These are phyloP conservation scores for Fraxinus nigra DNA, from an alignment of 305 asterid genomes.

Conservation along the genomic window DNA sequence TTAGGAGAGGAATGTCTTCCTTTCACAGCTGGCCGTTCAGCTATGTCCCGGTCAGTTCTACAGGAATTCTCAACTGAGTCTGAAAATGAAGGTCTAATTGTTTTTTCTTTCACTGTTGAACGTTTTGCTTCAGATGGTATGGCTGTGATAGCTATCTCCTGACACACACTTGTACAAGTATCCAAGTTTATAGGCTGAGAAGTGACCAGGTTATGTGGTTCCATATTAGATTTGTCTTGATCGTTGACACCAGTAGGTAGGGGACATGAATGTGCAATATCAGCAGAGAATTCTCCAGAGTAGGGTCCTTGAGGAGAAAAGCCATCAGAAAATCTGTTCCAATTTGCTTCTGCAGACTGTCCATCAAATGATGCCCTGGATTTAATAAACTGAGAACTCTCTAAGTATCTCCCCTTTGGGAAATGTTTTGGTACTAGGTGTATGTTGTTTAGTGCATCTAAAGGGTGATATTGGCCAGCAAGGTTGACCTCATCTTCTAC, in stretches of 20 bases:
- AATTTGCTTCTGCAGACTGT: slow-evolving; percentile 35
- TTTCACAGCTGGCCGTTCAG: slow-evolving; percentile 34
- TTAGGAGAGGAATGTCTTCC: slow-evolving; percentile 68
- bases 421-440: slow-evolving; percentile 37
- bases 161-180: neutral
- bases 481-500: slow-evolving; percentile 23
- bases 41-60: slow-evolving; percentile 28
- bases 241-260: slow-evolving; percentile 37
- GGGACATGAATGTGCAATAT: slow-evolving; percentile 58
- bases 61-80: slow-evolving; percentile 26
- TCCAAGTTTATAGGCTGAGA: slow-evolving; percentile 23
- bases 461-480: slow-evolving; percentile 31
- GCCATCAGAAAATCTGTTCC: slow-evolving; percentile 43
- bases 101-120: neutral
- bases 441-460: slow-evolving; percentile 36
- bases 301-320: slow-evolving; percentile 44
- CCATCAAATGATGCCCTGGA: slow-evolving; percentile 31
- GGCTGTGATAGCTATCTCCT: slow-evolving; percentile 23
- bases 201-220: slow-evolving; percentile 24
- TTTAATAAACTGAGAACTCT: slow-evolving; percentile 1
- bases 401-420: neutral
- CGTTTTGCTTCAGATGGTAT: slow-evolving; percentile 32
- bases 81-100: slow-evolving; percentile 8
- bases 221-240: slow-evolving; percentile 17
- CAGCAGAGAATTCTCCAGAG: slow-evolving; percentile 35